These are phyloP conservation scores for Celoporthe dispersa DNA, from an alignment of 2,329 filamentous ascomycete species.

Conservation along the genomic window DNA sequence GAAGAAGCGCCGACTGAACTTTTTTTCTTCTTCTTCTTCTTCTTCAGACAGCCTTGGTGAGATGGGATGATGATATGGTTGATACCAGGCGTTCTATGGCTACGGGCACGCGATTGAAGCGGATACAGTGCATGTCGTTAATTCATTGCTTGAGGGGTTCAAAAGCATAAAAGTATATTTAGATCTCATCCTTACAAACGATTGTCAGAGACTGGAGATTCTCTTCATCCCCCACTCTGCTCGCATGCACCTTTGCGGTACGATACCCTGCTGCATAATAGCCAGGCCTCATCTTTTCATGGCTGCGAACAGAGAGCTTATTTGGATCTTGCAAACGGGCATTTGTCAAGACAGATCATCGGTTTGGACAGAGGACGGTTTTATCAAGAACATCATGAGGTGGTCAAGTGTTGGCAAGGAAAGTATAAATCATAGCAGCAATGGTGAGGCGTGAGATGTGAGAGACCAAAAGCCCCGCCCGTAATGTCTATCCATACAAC, in stretches of 20 bases:
- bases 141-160: not conserved
- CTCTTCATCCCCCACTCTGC: not conserved
- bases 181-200: not conserved
- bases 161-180: not conserved
- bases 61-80: not conserved
- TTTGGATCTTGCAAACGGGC: not conserved
- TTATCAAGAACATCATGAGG: not conserved
- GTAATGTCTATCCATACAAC: constrained; percentile 21
- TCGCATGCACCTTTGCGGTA: not conserved
- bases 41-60: no score
- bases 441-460: not conserved
- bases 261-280: not conserved
- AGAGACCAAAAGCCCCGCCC: not conserved
- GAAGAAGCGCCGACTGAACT: no score
- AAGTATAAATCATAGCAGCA: not conserved
- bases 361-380: not conserved
- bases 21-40: no score
- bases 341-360: not conserved
- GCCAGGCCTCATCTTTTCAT: not conserved
- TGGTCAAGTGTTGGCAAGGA: not conserved
- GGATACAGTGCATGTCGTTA: not conserved
- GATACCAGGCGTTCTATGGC: constrained; percentile 24
- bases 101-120: not conserved
- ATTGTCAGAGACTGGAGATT: not conserved
- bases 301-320: not conserved